These are phyloP conservation scores for Botryotinia calthae DNA, from an alignment of 2,329 filamentous ascomycete genomes.

Conservation along the genomic window DNA sequence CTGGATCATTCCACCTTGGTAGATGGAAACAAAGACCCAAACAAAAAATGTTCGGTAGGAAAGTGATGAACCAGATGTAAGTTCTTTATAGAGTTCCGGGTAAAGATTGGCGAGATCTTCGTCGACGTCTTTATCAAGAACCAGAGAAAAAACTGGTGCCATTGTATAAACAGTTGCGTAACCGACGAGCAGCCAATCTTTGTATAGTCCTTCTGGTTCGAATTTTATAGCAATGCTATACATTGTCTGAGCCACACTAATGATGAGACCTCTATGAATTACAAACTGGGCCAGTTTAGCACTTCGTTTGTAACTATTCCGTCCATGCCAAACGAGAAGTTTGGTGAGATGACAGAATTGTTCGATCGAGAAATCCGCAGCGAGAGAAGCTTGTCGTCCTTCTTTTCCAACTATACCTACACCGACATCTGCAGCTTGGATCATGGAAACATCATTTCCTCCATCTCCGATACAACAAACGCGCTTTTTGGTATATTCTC, in stretches of 20 bases:
- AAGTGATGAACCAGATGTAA: conserved; percentile 83
- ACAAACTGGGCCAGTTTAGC: conserved; percentile 97
- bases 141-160: conserved; percentile 85
- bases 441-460: conserved; percentile 98
- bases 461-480: conserved; percentile 98
- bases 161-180: conserved; percentile 97
- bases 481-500: conserved; percentile 86
- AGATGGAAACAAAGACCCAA: conserved; percentile 93
- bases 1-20: conserved; percentile 94
- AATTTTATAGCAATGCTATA: conserved; percentile 92
- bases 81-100: conserved; percentile 94
- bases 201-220: conserved; percentile 91
- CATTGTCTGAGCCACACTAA: conserved; percentile 94
- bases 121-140: conserved; percentile 92
- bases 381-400: conserved; percentile 88
- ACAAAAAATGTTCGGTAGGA: conserved; percentile 94
- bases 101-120: conserved; percentile 92
- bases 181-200: conserved; percentile 93
- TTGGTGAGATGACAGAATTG: conserved; percentile 96
- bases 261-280: conserved; percentile 94
- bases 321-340: conserved; percentile 96
- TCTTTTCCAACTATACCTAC: conserved; percentile 98
- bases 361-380: conserved; percentile 94
- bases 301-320: conserved; percentile 93
- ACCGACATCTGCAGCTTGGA: conserved; percentile 95